Base-by-base conservation (phyloP, 306 rosid species). In the Begonia fuchsioides region DNA sequence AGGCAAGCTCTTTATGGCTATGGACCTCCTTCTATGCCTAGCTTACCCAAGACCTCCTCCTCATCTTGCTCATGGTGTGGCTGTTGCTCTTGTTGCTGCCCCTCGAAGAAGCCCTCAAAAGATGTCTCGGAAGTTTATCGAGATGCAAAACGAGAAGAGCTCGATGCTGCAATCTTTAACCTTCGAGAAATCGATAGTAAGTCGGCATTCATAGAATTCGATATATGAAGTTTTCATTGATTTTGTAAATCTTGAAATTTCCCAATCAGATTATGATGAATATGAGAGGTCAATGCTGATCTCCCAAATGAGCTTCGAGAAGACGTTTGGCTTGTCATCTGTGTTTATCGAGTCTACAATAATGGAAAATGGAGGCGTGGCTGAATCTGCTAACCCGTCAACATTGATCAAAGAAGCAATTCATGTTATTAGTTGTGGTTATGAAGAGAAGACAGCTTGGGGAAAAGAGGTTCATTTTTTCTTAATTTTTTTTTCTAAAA, bases 1-100 rank as follows among this genome's bases (percentile, higher is more conserved):
- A 59, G 98, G 74, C 98, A 90, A 65, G 98, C 98, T 15, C 98
- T 90, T 71, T 90, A 90, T 55, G 98, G 98, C 43, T 90, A 90
- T 11, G 74, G 98, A 15, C 98, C 98, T 65, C 72, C 87, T 60
- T 74, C 93, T 39, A 70, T 85, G 85, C 95, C 98, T 10, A 69
- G 38, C 62, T 63, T 90, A 67, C 64, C 82, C 19, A 79, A 68
- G 68, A 51, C 86, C 26, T 74, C 81, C 26, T 74, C 81, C 14
- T 75, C 81, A 39, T 72, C 77, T 11, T 78, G 95, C 60, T 71
- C 78, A 13, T 75, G 75, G 77, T 71, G 82, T 51, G 72, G 82
- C 35, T 76, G 77, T 65, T 71, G 71, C 60, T 67, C 82, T 49
- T 88, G 97, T 61, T 88, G 97, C 69, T 90, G 87, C 48, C 79